phyloP scores from a whole-genome alignment of 2,329 filamentous ascomycete species.

The Geosmithia putterillii region DNA sequence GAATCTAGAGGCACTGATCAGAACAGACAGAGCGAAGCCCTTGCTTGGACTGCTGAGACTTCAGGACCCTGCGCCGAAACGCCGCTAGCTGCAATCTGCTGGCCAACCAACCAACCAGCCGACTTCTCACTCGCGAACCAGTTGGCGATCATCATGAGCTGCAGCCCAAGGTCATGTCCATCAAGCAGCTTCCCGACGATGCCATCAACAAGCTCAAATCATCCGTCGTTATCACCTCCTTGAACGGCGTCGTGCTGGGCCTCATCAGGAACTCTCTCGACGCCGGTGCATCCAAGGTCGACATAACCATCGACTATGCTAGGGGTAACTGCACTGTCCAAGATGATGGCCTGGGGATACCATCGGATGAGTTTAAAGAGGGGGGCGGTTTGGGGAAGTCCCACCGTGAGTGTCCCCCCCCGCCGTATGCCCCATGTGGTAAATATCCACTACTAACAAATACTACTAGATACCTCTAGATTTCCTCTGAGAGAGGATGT shows the following conservation, averaged over 20 bases:
- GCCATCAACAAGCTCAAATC: slow-evolving; percentile 74
- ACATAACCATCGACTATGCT: slow-evolving; percentile 59
- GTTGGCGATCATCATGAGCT: background rate
- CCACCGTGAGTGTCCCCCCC: slow-evolving; percentile 45
- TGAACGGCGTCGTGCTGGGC: slow-evolving; percentile 59
- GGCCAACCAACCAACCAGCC: background rate
- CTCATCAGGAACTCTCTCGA: slow-evolving; percentile 79
- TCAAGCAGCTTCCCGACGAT: slow-evolving; percentile 56
- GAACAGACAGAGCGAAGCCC: background rate
- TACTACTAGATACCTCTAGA: slow-evolving; percentile 65
- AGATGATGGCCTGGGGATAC: slow-evolving; percentile 75
- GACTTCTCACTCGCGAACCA: too few relatives aligned
- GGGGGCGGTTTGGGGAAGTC: slow-evolving; percentile 60
- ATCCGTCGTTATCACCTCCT: slow-evolving; percentile 63
- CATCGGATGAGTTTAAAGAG: slow-evolving; percentile 56
- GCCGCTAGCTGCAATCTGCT: background rate
- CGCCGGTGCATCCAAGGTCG: slow-evolving; percentile 56
- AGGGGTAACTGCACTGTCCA: slow-evolving; percentile 70
- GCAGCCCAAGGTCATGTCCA: slow-evolving; percentile 35
- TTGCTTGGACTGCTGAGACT: background rate
- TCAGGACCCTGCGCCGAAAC: background rate
- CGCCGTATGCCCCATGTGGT: background rate
- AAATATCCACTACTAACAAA: slow-evolving; percentile 4
- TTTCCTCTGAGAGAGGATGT: slow-evolving; percentile 28
- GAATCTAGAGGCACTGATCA: background rate